Base-by-base conservation (phyloP, 2,329 filamentous ascomycete genomes). In the Calonectria pseudoreteaudii region DNA sequence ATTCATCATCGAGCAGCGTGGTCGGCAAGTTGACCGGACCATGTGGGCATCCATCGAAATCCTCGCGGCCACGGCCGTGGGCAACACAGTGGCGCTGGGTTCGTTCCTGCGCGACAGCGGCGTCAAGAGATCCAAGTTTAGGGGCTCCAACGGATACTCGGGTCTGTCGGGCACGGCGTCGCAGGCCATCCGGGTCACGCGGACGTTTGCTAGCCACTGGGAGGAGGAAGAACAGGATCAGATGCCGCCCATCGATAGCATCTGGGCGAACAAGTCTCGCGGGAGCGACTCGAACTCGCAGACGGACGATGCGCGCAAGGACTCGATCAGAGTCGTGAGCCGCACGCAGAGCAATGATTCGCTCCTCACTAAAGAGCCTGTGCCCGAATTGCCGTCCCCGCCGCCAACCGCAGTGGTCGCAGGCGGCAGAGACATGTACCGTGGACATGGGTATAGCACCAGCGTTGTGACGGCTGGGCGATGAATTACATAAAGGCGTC, bases 71-170 rank as follows among this genome's bases (percentile, higher is more conserved):
- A 94, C 95, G 0, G 91, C 91, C 0, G 94, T 97, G 1, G 94
- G 95, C 16, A 98, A 98, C 82, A 92, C 93, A 2, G 89, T 98
- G 28, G 94, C 98, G 1, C 91, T 98, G 0, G 96, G 96, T 5
- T 97, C 95, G 0, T 98, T 98, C 82, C 91, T 98, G 18, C 91
- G 96, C 10, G 96, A 98, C 82, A 91, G 94, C 70, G 96, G 96
- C 36, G 88, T 94, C 53, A 98, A 98, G 87, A 97, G 96, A 84
- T 89, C 89, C 72, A 96, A 94, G 82, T 98, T 94, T 86, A 93
- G 93, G 72, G 88, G 90, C 73, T 89, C 89, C 31, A 90, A 79
- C 66, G 79, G 78, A 26, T 79, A 80, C 74, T 79, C 76, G 8
- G 80, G 79, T 9, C 78, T 77, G 56, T 81, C 81, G 4, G 78